Evolutionary conservation across 2,329 filamentous ascomycete species (phyloP).

Genomic region (Rutstroemia sp.): DNA sequence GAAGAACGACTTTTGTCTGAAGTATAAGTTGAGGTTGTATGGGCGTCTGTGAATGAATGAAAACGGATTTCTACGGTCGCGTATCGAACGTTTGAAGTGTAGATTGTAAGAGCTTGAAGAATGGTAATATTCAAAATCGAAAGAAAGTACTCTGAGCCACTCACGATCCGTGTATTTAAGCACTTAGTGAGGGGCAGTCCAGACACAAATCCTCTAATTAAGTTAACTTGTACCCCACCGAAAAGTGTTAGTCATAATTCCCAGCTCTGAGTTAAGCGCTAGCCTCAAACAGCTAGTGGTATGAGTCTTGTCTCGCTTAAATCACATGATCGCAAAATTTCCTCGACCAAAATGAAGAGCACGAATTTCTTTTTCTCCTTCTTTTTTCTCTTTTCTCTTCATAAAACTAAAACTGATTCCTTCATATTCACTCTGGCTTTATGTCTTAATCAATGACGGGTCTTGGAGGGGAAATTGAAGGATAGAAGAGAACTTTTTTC

Average conservation of each 20-base stretch:
- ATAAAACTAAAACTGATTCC: conserved; percentile 39
- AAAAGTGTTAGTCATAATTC: no score
- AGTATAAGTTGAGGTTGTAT: neutral
- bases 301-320: neutral
- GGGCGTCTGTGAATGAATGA: neutral
- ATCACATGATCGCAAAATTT: neutral
- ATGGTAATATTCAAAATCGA: no score
- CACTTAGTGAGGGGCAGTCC: neutral
- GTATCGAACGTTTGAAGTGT: no score
- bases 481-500: conserved; percentile 44
- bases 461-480: conserved; percentile 63
- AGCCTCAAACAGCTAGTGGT: no score
- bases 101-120: no score
- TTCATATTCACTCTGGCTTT: conserved; percentile 63
- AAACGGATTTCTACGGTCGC: no score
- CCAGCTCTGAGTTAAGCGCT: no score
- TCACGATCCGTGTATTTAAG: neutral
- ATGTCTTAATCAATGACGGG: conserved; percentile 46
- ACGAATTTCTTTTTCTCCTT: neutral
- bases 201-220: neutral
- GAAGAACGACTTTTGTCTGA: neutral
- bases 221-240: no score
- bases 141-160: neutral
- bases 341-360: neutral
- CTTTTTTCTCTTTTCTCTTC: conserved; percentile 26